Percentiles rank a stretch among this genome's conserved stretches.
Conservation (phyloP, 2,329 filamentous ascomycete genomes). For the Penicillium hordei region DNA sequence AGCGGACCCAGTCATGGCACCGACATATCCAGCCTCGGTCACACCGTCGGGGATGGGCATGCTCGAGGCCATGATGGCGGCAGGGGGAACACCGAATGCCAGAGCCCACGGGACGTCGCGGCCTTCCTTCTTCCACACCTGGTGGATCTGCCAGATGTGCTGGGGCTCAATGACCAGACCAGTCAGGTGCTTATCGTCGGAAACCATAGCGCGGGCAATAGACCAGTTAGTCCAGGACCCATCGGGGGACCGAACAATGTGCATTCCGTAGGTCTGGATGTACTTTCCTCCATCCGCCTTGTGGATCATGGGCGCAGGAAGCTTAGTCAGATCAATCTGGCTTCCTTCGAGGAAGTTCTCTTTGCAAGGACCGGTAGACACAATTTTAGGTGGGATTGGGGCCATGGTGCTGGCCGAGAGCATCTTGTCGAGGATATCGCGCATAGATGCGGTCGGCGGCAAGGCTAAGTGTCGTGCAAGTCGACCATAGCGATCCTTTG, state of each 20-base stretch:
- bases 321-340: conserved; percentile 45
- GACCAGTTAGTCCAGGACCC: conserved; percentile 48
- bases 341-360: conserved; percentile 40
- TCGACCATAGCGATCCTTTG: conserved; percentile 25
- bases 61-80: conserved; percentile 49
- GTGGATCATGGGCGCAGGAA: conserved; percentile 48
- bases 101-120: conserved; percentile 51
- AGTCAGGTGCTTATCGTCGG: conserved; percentile 44
- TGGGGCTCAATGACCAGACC: conserved; percentile 49
- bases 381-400: conserved; percentile 13
- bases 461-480: conserved; percentile 1
- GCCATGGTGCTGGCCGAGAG: conserved; percentile 2
- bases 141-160: conserved; percentile 49
- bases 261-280: conserved; percentile 53
- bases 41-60: conserved; percentile 54
- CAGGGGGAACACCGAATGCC: conserved; percentile 52
- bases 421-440: conserved; percentile 6
- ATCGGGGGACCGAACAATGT: conserved; percentile 49
- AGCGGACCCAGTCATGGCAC: conserved; percentile 47
- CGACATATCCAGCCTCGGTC: conserved; percentile 52
- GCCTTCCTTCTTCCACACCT: conserved; percentile 50
- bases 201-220: conserved; percentile 48
- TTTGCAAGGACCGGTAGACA: conserved; percentile 46
- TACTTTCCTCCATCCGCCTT: conserved; percentile 52
- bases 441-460: conserved; percentile 17